A percentile compares a stretch with the other conserved stretches of the same genome.
Evolutionary conservation across 768 basidiomycete species (phyloP).

Genomic region (Calocybe gangraenosa): DNA sequence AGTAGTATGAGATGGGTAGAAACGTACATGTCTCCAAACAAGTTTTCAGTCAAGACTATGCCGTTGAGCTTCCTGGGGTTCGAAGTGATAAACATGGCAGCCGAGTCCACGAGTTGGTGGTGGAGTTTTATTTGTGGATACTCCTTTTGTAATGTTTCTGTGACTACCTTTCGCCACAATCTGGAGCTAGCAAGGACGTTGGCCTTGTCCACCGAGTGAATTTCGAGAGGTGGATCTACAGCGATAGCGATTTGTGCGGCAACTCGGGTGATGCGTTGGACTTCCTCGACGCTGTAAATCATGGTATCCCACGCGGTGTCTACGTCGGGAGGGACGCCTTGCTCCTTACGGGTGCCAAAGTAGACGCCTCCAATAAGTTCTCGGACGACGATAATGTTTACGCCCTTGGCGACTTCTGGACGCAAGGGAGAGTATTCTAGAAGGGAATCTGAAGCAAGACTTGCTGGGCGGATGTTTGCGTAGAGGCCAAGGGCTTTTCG

Average conservation of each 20-base stretch:
- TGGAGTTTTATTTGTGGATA: constrained; percentile 85
- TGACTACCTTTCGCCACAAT: constrained; percentile 92
- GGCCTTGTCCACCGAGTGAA: constrained; percentile 97
- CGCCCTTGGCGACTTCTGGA: constrained; percentile 74
- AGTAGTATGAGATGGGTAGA: neutral
- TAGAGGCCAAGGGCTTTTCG: constrained; percentile 94
- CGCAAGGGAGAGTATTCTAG: constrained; percentile 86
- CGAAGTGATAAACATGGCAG: constrained; percentile 91
- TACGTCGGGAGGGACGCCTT: constrained; percentile 57
- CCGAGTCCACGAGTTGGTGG: constrained; percentile 93
- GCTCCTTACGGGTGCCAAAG: constrained; percentile 92
- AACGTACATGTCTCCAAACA: constrained; percentile 95
- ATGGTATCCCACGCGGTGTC: constrained; percentile 88
- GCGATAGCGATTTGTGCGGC: constrained; percentile 90
- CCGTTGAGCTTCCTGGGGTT: constrained; percentile 93
- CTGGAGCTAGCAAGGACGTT: constrained; percentile 95
- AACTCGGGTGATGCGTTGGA: constrained; percentile 92
- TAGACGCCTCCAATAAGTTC: constrained; percentile 97
- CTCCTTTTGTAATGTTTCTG: constrained; percentile 77
- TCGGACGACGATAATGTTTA: constrained; percentile 90
- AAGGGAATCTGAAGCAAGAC: constrained; percentile 90
- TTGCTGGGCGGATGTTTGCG: constrained; percentile 97
- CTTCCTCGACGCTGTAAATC: constrained; percentile 88
- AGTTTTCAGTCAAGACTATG: constrained; percentile 89
- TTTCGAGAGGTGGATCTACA: constrained; percentile 76